A percentile compares a stretch with the other conserved stretches of the same genome.
Conservation (phyloP, 106 monocot genomes). For the Acanthochlamys bracteata region DNA sequence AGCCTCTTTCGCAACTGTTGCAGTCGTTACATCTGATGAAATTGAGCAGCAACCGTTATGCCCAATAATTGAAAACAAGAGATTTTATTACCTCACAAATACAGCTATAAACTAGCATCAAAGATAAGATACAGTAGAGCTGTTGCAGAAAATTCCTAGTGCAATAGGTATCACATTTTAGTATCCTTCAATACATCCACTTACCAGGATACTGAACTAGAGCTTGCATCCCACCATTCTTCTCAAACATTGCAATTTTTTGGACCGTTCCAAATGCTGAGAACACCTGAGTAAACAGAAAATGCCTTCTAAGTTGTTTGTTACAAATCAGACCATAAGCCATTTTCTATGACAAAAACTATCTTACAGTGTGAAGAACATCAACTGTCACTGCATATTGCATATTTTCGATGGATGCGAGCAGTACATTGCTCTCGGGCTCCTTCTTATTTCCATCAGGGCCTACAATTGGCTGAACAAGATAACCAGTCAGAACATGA, state of each 20-base stretch:
- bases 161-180: no score
- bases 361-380: constrained; percentile 52
- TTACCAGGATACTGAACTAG: constrained; percentile 67
- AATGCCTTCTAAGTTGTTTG: background rate
- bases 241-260: constrained; percentile 86
- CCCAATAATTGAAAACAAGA: background rate
- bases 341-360: background rate
- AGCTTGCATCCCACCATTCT: constrained; percentile 74
- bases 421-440: constrained; percentile 66
- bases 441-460: constrained; percentile 64
- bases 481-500: background rate
- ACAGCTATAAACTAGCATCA: no score
- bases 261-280: constrained; percentile 69
- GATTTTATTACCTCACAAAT: background rate
- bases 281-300: constrained; percentile 45
- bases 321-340: background rate
- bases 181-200: background rate
- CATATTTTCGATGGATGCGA: constrained; percentile 67
- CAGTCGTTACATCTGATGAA: constrained; percentile 49
- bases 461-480: constrained; percentile 30
- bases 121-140: no score
- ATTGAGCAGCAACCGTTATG: background rate
- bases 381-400: constrained; percentile 74
- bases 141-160: no score
- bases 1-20: constrained; percentile 70